Evolutionary conservation across 495 filamentous ascomycete genomes (phyloP).

Genomic region (Jackrogersella multiformis): DNA sequence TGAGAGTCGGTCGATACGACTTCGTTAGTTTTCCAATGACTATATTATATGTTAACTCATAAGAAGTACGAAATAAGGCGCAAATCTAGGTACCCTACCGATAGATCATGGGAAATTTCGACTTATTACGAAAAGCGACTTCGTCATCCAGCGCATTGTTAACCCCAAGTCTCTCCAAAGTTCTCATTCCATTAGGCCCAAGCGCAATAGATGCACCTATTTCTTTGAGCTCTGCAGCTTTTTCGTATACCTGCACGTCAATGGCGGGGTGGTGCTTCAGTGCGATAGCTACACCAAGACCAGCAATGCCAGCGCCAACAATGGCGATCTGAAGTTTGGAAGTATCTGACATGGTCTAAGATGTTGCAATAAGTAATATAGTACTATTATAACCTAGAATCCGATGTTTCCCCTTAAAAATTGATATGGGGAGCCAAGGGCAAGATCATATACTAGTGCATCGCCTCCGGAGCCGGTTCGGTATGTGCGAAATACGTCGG

Average conservation of each 20-base stretch:
- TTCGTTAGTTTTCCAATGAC: constrained; percentile 53
- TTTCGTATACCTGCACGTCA: constrained; percentile 58
- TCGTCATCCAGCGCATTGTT: constrained; percentile 52
- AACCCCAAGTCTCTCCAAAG: constrained; percentile 57
- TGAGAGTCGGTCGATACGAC: constrained; percentile 54
- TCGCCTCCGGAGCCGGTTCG: constrained; percentile 24
- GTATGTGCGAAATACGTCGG: constrained; percentile 17
- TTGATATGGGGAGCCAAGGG: not conserved
- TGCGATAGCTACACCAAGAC: constrained; percentile 57
- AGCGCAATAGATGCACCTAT: constrained; percentile 62
- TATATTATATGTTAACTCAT: constrained; percentile 41
- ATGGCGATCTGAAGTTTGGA: constrained; percentile 53
- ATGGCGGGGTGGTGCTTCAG: constrained; percentile 50
- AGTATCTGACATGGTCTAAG: constrained; percentile 14
- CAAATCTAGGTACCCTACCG: constrained; percentile 23
- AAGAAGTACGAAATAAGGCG: not conserved
- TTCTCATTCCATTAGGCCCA: constrained; percentile 62
- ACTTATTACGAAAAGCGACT: constrained; percentile 52
- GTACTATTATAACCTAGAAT: not conserved
- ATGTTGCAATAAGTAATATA: not conserved
- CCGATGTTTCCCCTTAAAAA: not conserved
- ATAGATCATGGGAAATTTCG: constrained; percentile 47
- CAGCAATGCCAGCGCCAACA: constrained; percentile 59
- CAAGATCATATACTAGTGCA: constrained; percentile 2
- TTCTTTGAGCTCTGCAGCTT: constrained; percentile 55